Percentiles rank a stretch among this genome's conserved stretches.
phyloP scores from a whole-genome alignment of 2,329 filamentous ascomycete genomes.

The Coniosporium tulheliwenetii region DNA sequence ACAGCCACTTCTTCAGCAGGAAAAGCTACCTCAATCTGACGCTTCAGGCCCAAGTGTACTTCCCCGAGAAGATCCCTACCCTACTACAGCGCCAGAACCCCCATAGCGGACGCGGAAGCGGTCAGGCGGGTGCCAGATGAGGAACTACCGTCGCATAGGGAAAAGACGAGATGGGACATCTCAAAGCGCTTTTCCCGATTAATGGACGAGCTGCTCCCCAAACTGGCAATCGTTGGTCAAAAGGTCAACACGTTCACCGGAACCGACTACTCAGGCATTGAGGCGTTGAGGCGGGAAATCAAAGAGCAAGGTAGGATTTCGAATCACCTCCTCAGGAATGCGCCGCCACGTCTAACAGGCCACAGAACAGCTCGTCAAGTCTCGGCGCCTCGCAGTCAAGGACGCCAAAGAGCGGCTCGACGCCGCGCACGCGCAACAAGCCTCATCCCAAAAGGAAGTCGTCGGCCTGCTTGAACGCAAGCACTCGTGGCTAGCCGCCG shows the following conservation, averaged over 20 bases:
- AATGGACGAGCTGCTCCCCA: slow-evolving; percentile 82
- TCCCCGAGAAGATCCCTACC: slow-evolving; percentile 3
- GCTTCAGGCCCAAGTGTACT: background rate
- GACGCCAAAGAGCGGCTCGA: slow-evolving; percentile 63
- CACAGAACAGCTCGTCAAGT: slow-evolving; percentile 42
- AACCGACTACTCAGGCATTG: slow-evolving; percentile 71
- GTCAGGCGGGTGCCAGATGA: slow-evolving; percentile 15
- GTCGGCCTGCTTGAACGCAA: slow-evolving; percentile 88
- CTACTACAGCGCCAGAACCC: background rate
- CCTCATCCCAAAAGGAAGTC: slow-evolving; percentile 86
- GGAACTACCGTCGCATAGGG: slow-evolving; percentile 35
- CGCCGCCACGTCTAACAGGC: slow-evolving; percentile 2
- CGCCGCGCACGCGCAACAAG: slow-evolving; percentile 65
- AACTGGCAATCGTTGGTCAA: slow-evolving; percentile 71
- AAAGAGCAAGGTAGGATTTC: slow-evolving; percentile 38
- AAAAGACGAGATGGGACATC: slow-evolving; percentile 37
- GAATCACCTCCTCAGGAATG: background rate
- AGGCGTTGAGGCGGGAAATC: slow-evolving; percentile 69
- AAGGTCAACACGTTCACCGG: slow-evolving; percentile 89
- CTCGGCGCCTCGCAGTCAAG: slow-evolving; percentile 47
- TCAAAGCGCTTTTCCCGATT: slow-evolving; percentile 50
- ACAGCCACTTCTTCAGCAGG: too few relatives aligned
- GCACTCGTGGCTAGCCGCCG: slow-evolving; percentile 71
- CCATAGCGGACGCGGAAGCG: background rate
- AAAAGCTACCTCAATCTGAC: too few relatives aligned